Percentiles rank a stretch among this genome's conserved stretches.
Evolutionary conservation across 768 basidiomycete species (phyloP).

Genomic region (Gautieria morchelliformis): DNA sequence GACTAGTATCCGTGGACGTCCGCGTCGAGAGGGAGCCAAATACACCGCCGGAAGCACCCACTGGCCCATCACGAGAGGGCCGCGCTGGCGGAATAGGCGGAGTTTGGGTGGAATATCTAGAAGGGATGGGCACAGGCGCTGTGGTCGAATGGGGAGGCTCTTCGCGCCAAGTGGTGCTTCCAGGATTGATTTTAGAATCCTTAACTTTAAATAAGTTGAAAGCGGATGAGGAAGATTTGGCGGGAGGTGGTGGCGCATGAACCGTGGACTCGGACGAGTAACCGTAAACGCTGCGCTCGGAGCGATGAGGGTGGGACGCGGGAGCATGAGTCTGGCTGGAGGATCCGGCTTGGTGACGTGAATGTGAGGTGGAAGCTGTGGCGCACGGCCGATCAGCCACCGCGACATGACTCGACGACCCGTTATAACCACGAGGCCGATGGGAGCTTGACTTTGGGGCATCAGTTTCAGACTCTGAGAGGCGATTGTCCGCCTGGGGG

Average conservation of each 20-base stretch:
- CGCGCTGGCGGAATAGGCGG: not conserved
- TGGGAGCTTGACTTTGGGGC: not conserved
- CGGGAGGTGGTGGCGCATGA: not conserved
- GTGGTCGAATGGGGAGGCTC: not conserved
- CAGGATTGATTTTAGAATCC: not conserved
- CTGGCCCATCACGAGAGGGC: not conserved
- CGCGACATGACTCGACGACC: not conserved
- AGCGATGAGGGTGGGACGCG: not conserved
- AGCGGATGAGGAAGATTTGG: not conserved
- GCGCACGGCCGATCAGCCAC: not conserved
- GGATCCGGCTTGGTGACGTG: not conserved
- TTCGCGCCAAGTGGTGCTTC: not conserved
- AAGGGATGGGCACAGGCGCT: not conserved
- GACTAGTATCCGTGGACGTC: constrained; percentile 4
- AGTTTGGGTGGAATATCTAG: not conserved
- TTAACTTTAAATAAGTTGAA: not conserved
- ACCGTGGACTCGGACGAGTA: constrained; percentile 1
- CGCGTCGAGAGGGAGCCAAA: constrained; percentile 1
- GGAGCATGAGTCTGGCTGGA: not conserved
- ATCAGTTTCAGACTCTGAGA: constrained; percentile 8
- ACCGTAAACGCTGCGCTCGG: not conserved
- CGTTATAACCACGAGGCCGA: not conserved
- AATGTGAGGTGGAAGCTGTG: not conserved
- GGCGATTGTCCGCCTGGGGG: constrained; percentile 1
- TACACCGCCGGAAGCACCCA: not conserved